phyloP scores from a whole-genome alignment of 192 early-diverging fungal genomes.

The Diversispora epigaea region DNA sequence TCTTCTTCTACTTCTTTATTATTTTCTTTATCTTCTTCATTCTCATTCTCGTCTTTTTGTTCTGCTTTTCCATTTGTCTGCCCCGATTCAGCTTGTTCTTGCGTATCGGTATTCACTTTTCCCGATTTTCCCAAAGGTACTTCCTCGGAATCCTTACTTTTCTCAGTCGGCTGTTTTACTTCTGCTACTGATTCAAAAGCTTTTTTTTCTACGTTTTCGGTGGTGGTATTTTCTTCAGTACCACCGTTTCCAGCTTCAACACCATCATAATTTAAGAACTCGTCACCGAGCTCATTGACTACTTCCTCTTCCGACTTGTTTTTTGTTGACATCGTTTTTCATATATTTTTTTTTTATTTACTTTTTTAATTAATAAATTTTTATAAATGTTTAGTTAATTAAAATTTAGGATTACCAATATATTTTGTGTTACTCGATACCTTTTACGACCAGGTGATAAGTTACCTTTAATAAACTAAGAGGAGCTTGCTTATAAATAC shows the following conservation, averaged over 20 bases:
- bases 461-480: too few relatives aligned
- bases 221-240: background rate
- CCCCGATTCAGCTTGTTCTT: background rate
- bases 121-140: background rate
- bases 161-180: background rate
- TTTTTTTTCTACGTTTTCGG: background rate
- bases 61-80: background rate
- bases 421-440: too few relatives aligned
- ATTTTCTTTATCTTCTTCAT: background rate
- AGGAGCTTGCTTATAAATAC: too few relatives aligned
- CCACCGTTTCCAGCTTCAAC: background rate
- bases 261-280: slow-evolving; percentile 1
- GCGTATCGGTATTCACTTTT: background rate
- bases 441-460: too few relatives aligned
- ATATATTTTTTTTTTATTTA: too few relatives aligned
- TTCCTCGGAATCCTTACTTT: background rate
- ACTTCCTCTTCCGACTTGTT: slow-evolving; percentile 18
- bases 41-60: slow-evolving; percentile 13
- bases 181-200: background rate
- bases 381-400: too few relatives aligned
- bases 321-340: background rate
- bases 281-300: background rate
- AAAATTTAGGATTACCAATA: too few relatives aligned
- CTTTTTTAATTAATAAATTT: too few relatives aligned
- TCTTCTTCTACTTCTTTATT: slow-evolving; percentile 3